Evolutionary conservation across 495 filamentous ascomycete genomes (phyloP).

Genomic region (Talaromyces borbonicus): DNA sequence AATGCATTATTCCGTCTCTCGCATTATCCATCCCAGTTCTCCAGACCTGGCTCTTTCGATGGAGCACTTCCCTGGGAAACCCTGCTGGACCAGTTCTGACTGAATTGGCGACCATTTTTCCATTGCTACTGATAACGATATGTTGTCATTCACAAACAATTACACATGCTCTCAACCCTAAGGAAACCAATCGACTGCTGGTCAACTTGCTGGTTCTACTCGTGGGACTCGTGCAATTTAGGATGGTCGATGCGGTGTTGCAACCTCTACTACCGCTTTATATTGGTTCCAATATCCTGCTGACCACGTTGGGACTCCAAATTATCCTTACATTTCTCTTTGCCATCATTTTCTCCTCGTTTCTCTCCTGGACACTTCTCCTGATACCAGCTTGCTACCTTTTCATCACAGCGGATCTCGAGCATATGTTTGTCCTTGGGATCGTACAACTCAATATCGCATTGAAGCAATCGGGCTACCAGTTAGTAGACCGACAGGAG

Average conservation of each 20-base stretch:
- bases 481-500: conserved; percentile 68
- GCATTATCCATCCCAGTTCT: conserved; percentile 63
- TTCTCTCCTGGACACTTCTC: conserved; percentile 41
- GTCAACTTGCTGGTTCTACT: conserved; percentile 50
- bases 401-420: conserved; percentile 58
- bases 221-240: conserved; percentile 50
- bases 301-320: conserved; percentile 64
- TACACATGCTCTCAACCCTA: conserved; percentile 46
- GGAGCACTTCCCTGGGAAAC: conserved; percentile 55
- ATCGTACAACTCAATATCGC: conserved; percentile 51
- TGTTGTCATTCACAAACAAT: conserved; percentile 54
- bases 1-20: conserved; percentile 50
- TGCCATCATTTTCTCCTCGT: conserved; percentile 55
- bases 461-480: conserved; percentile 39
- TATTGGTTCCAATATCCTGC: conserved; percentile 51
- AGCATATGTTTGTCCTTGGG: conserved; percentile 45
- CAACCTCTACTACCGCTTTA: conserved; percentile 18
- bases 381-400: conserved; percentile 63
- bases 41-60: conserved; percentile 56
- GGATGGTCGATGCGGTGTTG: conserved; percentile 37
- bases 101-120: conserved; percentile 60
- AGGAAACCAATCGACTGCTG: conserved; percentile 40
- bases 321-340: conserved; percentile 53
- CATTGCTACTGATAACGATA: conserved; percentile 57
- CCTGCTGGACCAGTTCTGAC: conserved; percentile 64